Conservation (phyloP, 352 stramenopile genomes). For the Phytophthora fragariaefolia region DNA sequence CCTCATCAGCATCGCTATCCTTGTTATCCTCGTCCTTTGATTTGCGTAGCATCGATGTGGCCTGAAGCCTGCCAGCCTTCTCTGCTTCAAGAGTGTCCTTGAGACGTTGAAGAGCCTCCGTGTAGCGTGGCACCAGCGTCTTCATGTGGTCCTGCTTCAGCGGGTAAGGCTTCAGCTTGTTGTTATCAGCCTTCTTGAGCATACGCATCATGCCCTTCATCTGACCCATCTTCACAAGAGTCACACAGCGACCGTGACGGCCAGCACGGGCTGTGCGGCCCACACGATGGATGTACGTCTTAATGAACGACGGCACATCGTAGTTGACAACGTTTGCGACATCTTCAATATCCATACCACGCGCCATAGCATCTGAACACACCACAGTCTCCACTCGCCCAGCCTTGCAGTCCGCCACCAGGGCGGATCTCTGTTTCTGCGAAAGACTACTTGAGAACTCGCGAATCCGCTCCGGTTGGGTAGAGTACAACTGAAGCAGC, state of each 20-base stretch:
- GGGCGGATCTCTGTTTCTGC: slow-evolving; percentile 76
- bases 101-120: slow-evolving; percentile 67
- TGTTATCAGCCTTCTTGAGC: slow-evolving; percentile 86
- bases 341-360: slow-evolving; percentile 94
- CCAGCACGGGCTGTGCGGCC: slow-evolving; percentile 84
- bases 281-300: slow-evolving; percentile 93
- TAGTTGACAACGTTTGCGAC: slow-evolving; percentile 96
- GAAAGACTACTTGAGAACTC: slow-evolving; percentile 86
- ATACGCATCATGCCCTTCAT: slow-evolving; percentile 83
- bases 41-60: slow-evolving; percentile 49
- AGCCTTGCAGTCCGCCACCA: slow-evolving; percentile 83
- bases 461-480: slow-evolving; percentile 61
- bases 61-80: slow-evolving; percentile 67
- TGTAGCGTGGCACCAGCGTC: slow-evolving; percentile 80
- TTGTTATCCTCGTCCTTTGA: slow-evolving; percentile 22
- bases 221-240: slow-evolving; percentile 85
- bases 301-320: slow-evolving; percentile 91
- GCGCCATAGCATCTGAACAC: slow-evolving; percentile 93
- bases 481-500: slow-evolving; percentile 91
- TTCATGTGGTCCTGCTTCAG: slow-evolving; percentile 82
- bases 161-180: slow-evolving; percentile 71
- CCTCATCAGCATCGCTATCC: slow-evolving; percentile 2
- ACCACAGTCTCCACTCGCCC: slow-evolving; percentile 82
- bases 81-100: slow-evolving; percentile 84
- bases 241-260: slow-evolving; percentile 75